Base-by-base conservation (phyloP, 345 rosid species). In the Citrus maxima region DNA sequence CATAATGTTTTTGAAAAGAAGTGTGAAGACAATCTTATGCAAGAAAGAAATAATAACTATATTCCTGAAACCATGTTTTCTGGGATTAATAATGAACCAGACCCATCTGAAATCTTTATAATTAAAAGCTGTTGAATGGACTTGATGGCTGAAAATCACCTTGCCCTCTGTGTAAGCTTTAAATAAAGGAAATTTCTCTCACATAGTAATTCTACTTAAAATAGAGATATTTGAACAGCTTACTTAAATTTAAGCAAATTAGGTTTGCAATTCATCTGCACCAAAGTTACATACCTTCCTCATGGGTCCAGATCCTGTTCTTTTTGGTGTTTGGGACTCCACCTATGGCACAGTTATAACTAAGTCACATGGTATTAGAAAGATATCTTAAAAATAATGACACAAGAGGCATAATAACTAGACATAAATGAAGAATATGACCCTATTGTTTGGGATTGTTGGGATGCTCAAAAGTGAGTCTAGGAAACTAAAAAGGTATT, bases 271-370 rank as follows among this genome's bases (percentile, higher is more conserved):
- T 67, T 22, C 25, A 37, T 35, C 65, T 63, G 24, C 12, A 35
- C 42, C 25, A 10, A 74, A 66, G 51, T n/a, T 60, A 67, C 34
- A 37, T 88, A 94, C 97, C 97, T 95, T 93, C 87, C 91, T 92
- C 62, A 87, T 75, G 25, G 92, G 87, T 79, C 97, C 98, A 65
- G 93, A 95, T 84, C 92, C 93, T 37, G 86, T 83, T 89, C 89
- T 81, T 72, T 85, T 66, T 68, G 89, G 82, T 67, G 34, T 76
- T 60, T 88, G 85, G 79, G 87, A 51, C 3, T 90, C 92, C 56
- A 88, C 93, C 93, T 90, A 78, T 69, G 18, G 73, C 78, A 81
- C 34, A 78, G 71, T 46, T 9, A 13, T 21, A 61, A 64, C 24
- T 70, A 80, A 34, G 25, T 59, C 34, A 65, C 46, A 67, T 32